These are phyloP conservation scores for Pestalotiopsis sp. DNA, from an alignment of 2,329 filamentous ascomycete species.

Conservation along the genomic window DNA sequence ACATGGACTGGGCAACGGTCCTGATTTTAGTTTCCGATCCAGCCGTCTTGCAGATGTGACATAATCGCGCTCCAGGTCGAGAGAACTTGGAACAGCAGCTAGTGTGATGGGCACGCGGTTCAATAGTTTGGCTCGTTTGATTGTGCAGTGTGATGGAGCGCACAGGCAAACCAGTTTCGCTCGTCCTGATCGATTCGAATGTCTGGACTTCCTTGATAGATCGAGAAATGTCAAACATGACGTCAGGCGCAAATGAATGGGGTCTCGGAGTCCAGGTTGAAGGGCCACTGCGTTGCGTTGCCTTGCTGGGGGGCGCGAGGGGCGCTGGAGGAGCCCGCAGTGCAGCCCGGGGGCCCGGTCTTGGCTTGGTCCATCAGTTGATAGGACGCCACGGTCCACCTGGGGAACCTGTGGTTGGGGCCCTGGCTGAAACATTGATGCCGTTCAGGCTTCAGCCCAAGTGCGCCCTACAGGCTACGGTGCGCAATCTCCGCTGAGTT, in stretches of 20 bases:
- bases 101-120: background rate
- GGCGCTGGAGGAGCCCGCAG: background rate
- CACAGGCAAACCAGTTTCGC: background rate
- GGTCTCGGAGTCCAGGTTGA: background rate
- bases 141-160: background rate
- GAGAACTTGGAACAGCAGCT: background rate
- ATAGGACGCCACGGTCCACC: background rate
- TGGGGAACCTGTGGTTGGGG: background rate
- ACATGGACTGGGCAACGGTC: conserved; percentile 1
- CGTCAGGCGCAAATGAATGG: background rate
- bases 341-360: background rate
- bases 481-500: background rate
- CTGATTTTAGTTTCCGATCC: conserved; percentile 4
- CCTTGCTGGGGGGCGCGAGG: background rate
- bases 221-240: background rate
- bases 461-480: background rate
- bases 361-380: background rate
- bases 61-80: background rate
- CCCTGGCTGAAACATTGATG: background rate
- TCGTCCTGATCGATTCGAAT: background rate
- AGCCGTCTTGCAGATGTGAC: conserved; percentile 3
- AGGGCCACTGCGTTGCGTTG: background rate
- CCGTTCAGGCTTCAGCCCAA: background rate
- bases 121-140: background rate
- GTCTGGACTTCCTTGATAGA: background rate